Conservation (phyloP, 2,329 filamentous ascomycete genomes). For the Talaromyces marneffei region DNA sequence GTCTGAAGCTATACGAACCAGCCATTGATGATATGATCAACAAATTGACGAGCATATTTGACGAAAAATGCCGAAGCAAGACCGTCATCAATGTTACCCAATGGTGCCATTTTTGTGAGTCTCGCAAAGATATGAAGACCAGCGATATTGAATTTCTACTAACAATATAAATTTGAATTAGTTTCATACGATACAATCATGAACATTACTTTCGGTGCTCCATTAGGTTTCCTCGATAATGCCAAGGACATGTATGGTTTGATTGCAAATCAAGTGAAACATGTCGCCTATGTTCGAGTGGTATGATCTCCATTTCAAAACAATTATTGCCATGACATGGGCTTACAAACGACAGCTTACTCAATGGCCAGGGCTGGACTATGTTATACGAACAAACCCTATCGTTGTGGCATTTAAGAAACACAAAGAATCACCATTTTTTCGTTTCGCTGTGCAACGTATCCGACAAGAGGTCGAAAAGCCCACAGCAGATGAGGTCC, state of each 20-base stretch:
- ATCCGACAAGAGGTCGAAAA: slow-evolving; percentile 6
- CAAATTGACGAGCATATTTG: slow-evolving; percentile 1
- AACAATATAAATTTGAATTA: not conserved
- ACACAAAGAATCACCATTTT: slow-evolving; percentile 9
- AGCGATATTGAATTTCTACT: not conserved
- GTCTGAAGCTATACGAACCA: slow-evolving; percentile 7
- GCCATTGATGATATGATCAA: slow-evolving; percentile 11
- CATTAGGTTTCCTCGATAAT: slow-evolving; percentile 6
- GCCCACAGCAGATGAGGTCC: not conserved
- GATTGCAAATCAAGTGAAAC: slow-evolving; percentile 8
- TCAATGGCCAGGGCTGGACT: slow-evolving; percentile 7
- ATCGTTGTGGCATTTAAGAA: slow-evolving; percentile 3
- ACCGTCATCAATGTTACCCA: slow-evolving; percentile 1
- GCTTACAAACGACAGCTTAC: slow-evolving; percentile 4
- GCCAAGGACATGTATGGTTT: slow-evolving; percentile 9
- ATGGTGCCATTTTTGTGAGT: slow-evolving; percentile 11
- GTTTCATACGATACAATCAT: slow-evolving; percentile 11
- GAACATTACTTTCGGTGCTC: slow-evolving; percentile 9
- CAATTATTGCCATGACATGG: not conserved
- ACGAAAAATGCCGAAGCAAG: not conserved
- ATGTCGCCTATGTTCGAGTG: slow-evolving; percentile 10
- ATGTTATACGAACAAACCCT: slow-evolving; percentile 4
- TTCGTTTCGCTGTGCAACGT: slow-evolving; percentile 7
- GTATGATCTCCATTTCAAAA: not conserved
- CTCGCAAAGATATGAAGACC: not conserved